These are phyloP conservation scores for Penicillium salamii DNA, from an alignment of 495 filamentous ascomycete genomes.

Conservation along the genomic window DNA sequence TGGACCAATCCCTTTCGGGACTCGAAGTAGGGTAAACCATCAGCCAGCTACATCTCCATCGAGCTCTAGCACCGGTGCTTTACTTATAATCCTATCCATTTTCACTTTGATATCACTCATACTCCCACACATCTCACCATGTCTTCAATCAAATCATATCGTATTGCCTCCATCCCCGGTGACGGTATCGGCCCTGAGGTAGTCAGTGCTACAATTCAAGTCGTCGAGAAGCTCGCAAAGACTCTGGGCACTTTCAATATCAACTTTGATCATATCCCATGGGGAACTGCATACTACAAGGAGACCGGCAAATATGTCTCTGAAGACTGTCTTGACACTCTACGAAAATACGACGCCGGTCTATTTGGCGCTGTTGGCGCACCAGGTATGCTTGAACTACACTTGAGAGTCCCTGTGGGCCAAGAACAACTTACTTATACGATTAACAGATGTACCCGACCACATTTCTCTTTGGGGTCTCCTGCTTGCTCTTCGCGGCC, in stretches of 20 bases:
- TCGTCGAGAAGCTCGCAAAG: constrained; percentile 31
- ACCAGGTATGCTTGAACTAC: constrained; percentile 20
- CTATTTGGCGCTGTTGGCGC: constrained; percentile 49
- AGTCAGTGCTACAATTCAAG: constrained; percentile 33
- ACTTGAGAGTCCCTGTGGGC: neutral
- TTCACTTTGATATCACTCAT: no score
- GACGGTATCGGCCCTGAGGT: constrained; percentile 46
- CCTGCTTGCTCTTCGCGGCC: constrained; percentile 47
- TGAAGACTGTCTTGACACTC: constrained; percentile 33
- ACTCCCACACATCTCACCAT: constrained; percentile 1
- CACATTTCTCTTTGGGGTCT: constrained; percentile 51
- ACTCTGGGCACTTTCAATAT: constrained; percentile 33
- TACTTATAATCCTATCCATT: no score
- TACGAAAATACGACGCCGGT: constrained; percentile 42
- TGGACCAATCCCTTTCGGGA: neutral
- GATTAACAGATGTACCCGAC: constrained; percentile 42
- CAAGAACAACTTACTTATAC: neutral
- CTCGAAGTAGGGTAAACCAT: constrained; percentile 3
- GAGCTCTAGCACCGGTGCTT: neutral
- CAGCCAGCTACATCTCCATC: neutral
- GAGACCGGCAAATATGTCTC: constrained; percentile 39
- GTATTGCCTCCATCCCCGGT: constrained; percentile 41
- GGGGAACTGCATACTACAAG: constrained; percentile 42
- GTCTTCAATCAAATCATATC: constrained; percentile 16
- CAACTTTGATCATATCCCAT: constrained; percentile 38